Percentiles rank a stretch among this genome's conserved stretches.
phyloP scores from a whole-genome alignment of 208 protist genomes.

The Trypanosoma scelopori region DNA sequence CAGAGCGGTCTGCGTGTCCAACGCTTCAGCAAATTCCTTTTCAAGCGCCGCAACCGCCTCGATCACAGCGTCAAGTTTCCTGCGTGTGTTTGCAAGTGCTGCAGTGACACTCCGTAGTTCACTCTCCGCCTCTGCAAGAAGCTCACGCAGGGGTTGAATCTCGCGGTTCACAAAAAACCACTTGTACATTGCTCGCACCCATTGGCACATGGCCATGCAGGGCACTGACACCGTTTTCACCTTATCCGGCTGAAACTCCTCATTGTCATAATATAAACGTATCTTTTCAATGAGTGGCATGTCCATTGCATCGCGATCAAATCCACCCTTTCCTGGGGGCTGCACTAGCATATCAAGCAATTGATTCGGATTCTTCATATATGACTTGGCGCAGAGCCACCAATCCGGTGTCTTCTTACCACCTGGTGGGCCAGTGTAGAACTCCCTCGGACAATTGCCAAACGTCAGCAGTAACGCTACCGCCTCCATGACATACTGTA shows the following conservation, averaged over 20 bases:
- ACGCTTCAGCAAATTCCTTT: conserved; percentile 89
- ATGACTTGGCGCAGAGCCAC: conserved; percentile 93
- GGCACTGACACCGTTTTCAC: conserved; percentile 94
- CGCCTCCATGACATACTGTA: conserved; percentile 97
- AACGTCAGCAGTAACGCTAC: conserved; percentile 95
- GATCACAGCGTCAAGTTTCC: conserved; percentile 90
- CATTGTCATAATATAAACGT: conserved; percentile 91
- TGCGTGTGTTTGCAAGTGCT: conserved; percentile 89
- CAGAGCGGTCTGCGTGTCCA: conserved; percentile 93
- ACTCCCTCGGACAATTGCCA: conserved; percentile 93
- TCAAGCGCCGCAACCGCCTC: conserved; percentile 93
- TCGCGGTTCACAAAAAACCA: conserved; percentile 96
- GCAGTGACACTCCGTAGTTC: conserved; percentile 90
- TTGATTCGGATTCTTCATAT: conserved; percentile 91
- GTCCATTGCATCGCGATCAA: conserved; percentile 95
- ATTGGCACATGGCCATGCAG: conserved; percentile 97
- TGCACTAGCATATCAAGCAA: conserved; percentile 92
- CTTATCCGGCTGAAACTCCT: conserved; percentile 90
- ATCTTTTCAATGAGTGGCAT: conserved; percentile 94
- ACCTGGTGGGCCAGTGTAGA: conserved; percentile 90
- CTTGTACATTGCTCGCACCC: conserved; percentile 97
- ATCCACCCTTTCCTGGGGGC: conserved; percentile 78
- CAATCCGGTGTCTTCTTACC: conserved; percentile 96
- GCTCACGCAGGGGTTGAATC: conserved; percentile 92
- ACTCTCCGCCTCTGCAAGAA: conserved; percentile 81